Base-by-base conservation (phyloP, 805 yeast species). In the Kluyveromyces starmeri region DNA sequence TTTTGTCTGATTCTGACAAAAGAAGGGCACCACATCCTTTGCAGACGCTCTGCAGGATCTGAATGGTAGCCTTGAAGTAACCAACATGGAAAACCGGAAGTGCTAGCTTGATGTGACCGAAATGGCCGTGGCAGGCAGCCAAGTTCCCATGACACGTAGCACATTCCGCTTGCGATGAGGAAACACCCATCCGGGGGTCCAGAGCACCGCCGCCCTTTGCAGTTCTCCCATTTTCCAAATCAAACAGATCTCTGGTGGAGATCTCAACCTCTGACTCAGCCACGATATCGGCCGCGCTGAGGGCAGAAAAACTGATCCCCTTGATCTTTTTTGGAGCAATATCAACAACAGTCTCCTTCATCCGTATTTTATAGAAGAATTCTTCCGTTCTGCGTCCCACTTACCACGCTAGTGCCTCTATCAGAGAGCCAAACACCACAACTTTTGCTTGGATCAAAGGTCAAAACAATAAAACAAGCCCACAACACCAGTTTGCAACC, bases 41-140 rank as follows among this genome's bases (percentile, higher is more conserved):
- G 67, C 99, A 92, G 41, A 92, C 77, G 35, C 83, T 75, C 58
- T 92, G 98, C 36, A 92, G 62, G 26, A 92, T 86, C 51, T 77
- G 81, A 44, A 92, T 82, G 15, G 85, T 82, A 27, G 88, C 78
- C 57, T 89, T 89, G 70, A 92, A 92, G 58, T 88, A 92, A 13
- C 99, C 99, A 30, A 92, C 92, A 53, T 92, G 98, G 64, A 89
- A 92, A 10, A 88, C 97, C 1, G 99, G 99, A 28, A 92, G 65
- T 0, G 97, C 95, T 34, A 92, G 69, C 50, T 84, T 75, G 43
- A 92, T 74, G 52, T 94, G 96, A 27, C 99, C 99, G 58, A 92
- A 92, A 63, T 92, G 99, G 39, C 99, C 99, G 62, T 89, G 96
- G 58, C 99, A 92, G 2, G 95, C 73, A 0, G 95, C 95, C 44